Evolutionary conservation across 2,329 filamentous ascomycete species (phyloP).

Genomic region (Fusarium pseudograminearum): DNA sequence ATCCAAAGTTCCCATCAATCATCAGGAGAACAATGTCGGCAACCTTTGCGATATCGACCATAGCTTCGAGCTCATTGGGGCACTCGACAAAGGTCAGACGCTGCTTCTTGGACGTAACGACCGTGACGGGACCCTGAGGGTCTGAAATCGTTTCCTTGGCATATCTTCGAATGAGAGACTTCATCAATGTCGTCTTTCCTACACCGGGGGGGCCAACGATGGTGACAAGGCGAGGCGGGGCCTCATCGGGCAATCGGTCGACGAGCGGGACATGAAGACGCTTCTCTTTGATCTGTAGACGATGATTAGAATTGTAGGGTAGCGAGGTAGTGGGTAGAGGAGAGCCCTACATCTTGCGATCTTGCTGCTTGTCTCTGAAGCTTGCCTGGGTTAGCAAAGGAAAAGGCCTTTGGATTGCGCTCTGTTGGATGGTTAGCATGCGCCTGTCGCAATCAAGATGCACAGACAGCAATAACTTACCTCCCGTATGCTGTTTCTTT

Average conservation of each 20-base stretch:
- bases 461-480: background rate
- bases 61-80: constrained; percentile 94
- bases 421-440: constrained; percentile 60
- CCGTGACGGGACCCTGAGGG: constrained; percentile 91
- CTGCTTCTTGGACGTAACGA: constrained; percentile 96
- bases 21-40: constrained; percentile 97
- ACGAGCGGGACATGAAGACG: constrained; percentile 95
- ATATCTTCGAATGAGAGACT: constrained; percentile 92
- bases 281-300: constrained; percentile 85
- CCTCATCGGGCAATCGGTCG: constrained; percentile 94
- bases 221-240: constrained; percentile 90
- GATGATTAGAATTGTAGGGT: constrained; percentile 41
- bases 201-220: constrained; percentile 96
- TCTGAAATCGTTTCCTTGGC: constrained; percentile 94
- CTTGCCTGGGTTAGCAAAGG: constrained; percentile 83
- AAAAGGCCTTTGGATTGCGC: constrained; percentile 90
- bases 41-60: constrained; percentile 97
- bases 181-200: constrained; percentile 95
- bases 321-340: background rate
- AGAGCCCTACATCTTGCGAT: constrained; percentile 73
- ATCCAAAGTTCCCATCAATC: constrained; percentile 99
- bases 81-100: constrained; percentile 96
- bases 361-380: constrained; percentile 80
- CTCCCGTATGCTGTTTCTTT: constrained; percentile 57
- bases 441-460: constrained; percentile 1